Percentiles rank a stretch among this genome's conserved stretches.
These are phyloP conservation scores for Acer negundo DNA, from an alignment of 345 rosid species.

Conservation along the genomic window DNA sequence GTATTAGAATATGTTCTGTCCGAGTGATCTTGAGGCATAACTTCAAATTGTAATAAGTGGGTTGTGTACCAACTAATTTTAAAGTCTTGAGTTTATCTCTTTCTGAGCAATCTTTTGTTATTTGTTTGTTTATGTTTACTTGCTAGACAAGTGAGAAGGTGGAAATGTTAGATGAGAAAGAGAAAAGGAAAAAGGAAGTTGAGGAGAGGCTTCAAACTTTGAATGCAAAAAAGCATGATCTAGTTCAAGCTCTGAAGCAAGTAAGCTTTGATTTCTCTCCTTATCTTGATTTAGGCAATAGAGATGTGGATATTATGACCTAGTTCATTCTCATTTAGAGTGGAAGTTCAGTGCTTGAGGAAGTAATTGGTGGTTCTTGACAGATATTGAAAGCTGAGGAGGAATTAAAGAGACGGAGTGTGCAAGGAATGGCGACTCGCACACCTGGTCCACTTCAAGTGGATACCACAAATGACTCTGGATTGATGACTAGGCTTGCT, in stretches of 20 bases:
- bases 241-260: conserved; percentile 90
- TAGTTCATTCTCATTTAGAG: not conserved
- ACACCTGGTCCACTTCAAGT: conserved; percentile 71
- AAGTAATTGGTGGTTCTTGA: conserved; percentile 12
- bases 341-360: not conserved
- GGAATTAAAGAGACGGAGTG: conserved; percentile 70
- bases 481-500: conserved; percentile 50
- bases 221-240: conserved; percentile 83
- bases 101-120: not conserved
- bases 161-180: conserved; percentile 40
- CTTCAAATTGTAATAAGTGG: not conserved
- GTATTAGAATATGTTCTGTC: not conserved
- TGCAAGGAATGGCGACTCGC: conserved; percentile 49
- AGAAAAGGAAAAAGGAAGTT: conserved; percentile 60
- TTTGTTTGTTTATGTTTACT: conserved; percentile 1
- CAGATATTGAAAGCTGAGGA: conserved; percentile 89
- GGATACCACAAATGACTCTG: conserved; percentile 69
- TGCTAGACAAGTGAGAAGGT: conserved; percentile 42
- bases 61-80: not conserved
- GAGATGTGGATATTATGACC: not conserved
- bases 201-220: conserved; percentile 73
- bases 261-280: conserved; percentile 32
- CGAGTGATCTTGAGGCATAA: not conserved
- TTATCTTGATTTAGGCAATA: not conserved
- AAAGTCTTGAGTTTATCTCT: not conserved